These are phyloP conservation scores for Xylariales sp. DNA, from an alignment of 2,329 filamentous ascomycete species.

Conservation along the genomic window DNA sequence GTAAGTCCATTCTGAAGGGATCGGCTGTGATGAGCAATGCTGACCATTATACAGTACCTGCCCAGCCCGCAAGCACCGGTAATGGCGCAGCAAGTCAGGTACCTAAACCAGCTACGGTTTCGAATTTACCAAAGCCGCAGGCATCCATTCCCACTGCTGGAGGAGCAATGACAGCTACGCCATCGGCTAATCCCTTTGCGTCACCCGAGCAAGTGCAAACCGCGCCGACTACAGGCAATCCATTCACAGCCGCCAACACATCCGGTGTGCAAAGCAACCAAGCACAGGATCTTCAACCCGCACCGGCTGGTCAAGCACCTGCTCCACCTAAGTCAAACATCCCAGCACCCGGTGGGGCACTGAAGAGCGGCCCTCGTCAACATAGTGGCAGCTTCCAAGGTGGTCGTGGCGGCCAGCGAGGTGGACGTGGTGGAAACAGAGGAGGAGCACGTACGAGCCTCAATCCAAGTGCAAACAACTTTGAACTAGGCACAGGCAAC, in stretches of 20 bases:
- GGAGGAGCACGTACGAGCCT: conserved; percentile 35
- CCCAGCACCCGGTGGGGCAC: conserved; percentile 19
- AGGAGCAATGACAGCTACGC: no score
- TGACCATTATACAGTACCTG: conserved; percentile 15
- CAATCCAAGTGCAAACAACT: conserved; percentile 47
- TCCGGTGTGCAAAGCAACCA: conserved; percentile 11
- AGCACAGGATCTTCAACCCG: conserved; percentile 15
- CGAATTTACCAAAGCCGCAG: conserved; percentile 17
- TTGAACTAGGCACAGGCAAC: conserved; percentile 49
- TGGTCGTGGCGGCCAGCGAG: conserved; percentile 26
- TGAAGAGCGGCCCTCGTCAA: conserved; percentile 19
- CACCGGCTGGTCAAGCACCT: conserved; percentile 25
- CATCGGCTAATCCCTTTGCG: conserved; percentile 18
- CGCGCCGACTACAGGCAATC: conserved; percentile 5
- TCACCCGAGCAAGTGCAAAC: conserved; percentile 6
- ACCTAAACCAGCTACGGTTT: conserved; percentile 10
- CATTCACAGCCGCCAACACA: conserved; percentile 5
- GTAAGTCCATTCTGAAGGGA: conserved; percentile 1
- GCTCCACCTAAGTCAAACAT: conserved; percentile 19
- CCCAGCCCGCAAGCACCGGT: conserved; percentile 6
- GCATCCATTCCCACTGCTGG: conserved; percentile 1
- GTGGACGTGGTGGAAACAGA: conserved; percentile 32
- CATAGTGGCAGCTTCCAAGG: conserved; percentile 21
- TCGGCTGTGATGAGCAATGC: not conserved
- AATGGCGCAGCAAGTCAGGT: conserved; percentile 11